Percentiles rank a stretch among this genome's conserved stretches.
phyloP scores from a whole-genome alignment of 805 yeast genomes.

The Suhomyces sp. region DNA sequence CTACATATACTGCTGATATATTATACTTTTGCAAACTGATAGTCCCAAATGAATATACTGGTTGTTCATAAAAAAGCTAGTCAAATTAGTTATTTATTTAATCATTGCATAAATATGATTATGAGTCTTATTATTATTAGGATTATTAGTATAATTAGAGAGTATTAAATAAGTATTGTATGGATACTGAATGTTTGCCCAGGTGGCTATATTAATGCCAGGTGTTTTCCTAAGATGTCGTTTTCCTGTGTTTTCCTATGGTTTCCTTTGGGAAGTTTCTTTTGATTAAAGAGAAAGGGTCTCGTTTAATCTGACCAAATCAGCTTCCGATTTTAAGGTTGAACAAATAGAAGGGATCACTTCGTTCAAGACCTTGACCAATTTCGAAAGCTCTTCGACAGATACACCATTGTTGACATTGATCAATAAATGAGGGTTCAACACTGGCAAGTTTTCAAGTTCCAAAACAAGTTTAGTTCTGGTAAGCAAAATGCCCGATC shows the following conservation, averaged over 20 bases:
- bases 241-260: not conserved
- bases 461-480: constrained; percentile 62
- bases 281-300: not conserved
- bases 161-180: constrained; percentile 1
- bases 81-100: no score
- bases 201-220: not conserved
- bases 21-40: no score
- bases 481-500: constrained; percentile 56
- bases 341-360: constrained; percentile 15
- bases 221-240: not conserved
- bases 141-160: not conserved
- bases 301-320: constrained; percentile 25
- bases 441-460: constrained; percentile 68
- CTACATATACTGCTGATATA: no score
- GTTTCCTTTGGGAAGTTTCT: not conserved
- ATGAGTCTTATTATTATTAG: not conserved
- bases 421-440: constrained; percentile 35
- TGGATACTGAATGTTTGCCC: not conserved
- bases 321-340: constrained; percentile 18
- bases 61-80: no score
- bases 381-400: constrained; percentile 23
- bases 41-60: no score
- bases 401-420: constrained; percentile 29
- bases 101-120: not conserved
- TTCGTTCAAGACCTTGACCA: constrained; percentile 20